Conservation (phyloP, 2,329 filamentous ascomycete species). For the Diaporthe eres region DNA sequence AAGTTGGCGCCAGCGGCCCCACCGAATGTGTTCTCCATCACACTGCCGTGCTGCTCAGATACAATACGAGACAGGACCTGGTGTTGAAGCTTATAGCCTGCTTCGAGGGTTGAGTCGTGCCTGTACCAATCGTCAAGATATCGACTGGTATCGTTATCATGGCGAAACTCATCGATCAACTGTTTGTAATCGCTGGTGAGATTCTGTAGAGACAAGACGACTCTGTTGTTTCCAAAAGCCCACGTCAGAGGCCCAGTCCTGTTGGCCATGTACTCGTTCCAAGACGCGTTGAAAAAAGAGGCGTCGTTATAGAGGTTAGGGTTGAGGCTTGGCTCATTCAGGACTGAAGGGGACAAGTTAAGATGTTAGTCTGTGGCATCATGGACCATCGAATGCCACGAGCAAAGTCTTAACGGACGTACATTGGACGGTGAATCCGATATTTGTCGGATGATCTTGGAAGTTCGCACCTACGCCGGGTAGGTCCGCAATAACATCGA, state of each 20-base stretch:
- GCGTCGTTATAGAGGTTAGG: neutral
- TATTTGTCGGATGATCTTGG: conserved; percentile 60
- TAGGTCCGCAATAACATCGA: conserved; percentile 58
- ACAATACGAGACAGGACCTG: neutral
- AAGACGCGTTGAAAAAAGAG: conserved; percentile 38
- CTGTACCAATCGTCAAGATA: conserved; percentile 26
- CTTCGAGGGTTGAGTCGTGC: conserved; percentile 38
- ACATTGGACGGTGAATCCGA: conserved; percentile 47
- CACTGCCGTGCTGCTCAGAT: conserved; percentile 51
- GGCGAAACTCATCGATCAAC: conserved; percentile 31
- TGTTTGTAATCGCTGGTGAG: conserved; percentile 39
- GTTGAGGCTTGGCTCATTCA: conserved; percentile 20
- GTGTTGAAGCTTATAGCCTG: conserved; percentile 45
- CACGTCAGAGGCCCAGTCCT: conserved; percentile 46
- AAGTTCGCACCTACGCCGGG: conserved; percentile 64
- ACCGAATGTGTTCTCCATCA: conserved; percentile 51
- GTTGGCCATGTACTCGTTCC: conserved; percentile 45
- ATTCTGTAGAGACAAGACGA: conserved; percentile 44
- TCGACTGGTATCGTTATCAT: neutral
- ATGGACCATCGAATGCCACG: neutral
- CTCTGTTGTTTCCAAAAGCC: conserved; percentile 45
- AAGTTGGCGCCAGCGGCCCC: conserved; percentile 46
- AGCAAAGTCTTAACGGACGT: conserved; percentile 28
- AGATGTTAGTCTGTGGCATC: neutral
- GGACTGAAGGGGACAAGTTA: neutral